Base-by-base conservation (phyloP, 1,284 basidiomycete species). In the Trametes versicolor region DNA sequence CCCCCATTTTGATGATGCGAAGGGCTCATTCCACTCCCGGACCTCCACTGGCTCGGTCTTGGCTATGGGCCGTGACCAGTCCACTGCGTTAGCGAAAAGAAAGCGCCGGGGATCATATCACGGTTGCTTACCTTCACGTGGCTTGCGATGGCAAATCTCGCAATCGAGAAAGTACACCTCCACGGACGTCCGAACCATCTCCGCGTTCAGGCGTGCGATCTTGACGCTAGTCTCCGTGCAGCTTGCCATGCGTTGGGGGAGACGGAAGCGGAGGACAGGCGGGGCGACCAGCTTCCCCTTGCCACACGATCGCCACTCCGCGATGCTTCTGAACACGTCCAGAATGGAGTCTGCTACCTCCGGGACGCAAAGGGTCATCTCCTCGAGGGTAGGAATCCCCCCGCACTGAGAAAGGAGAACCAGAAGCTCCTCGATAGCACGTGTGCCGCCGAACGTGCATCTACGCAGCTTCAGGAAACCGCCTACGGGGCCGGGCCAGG, bases 321-420 rank as follows among this genome's bases (percentile, higher is more conserved):
- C 19, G 17, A 43, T 7, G 2, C 8, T 4, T 19, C 19, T 19
- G n/a, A 58, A 36, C 7, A 13, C 5, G 29, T 34, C 15, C 15
- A 48, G 17, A 10, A 29, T 43, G 29, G 32, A 34, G 8, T 57
- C 32, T 12, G 43, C 45, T n/a, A 57, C 9, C n/a, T 48, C 56
- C 7, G 45, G 47, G 19, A 58, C 23, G 34, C 56, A 58, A 5
- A 58, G 21, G 13, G 34, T 39, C 21, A 58, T 15, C 47, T 58
- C 34, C 36, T 50, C 32, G 12, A 58, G 34, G 9, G 4, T 15
- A 6, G 21, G 47, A 12, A 37, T 15, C n/a, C 56, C 43, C 2
- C 43, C 21, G 41, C 41, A 23, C 21, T 17, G 39, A 32, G 21
- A 53, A 34, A 50, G 27, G 37, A 39, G 37, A 17, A 17, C 41